phyloP scores from a whole-genome alignment of 2,329 filamentous ascomycete species.

The Biscogniauxia marginata region DNA sequence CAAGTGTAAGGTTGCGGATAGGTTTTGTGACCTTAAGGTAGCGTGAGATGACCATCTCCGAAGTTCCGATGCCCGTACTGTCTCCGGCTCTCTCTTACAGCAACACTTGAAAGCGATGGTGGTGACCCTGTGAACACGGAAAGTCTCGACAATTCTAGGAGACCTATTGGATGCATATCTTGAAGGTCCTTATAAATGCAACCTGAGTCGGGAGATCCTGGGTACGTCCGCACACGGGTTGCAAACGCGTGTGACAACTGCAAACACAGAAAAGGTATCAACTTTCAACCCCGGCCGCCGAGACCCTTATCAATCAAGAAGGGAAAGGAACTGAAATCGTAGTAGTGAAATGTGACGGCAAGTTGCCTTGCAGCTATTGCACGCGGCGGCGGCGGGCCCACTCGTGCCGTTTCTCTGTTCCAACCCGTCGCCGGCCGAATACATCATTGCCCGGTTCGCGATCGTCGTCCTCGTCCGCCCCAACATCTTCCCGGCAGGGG shows the following conservation, averaged over 20 bases:
- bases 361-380: conserved; percentile 53
- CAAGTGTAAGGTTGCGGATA: too few relatives aligned
- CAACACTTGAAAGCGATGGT: too few relatives aligned
- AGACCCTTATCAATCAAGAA: background rate
- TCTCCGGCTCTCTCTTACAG: too few relatives aligned
- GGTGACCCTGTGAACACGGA: too few relatives aligned
- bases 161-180: too few relatives aligned
- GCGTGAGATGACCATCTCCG: conserved; percentile 9
- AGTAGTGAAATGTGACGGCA: conserved; percentile 53
- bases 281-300: background rate
- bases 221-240: conserved; percentile 39
- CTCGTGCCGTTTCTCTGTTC: conserved; percentile 48
- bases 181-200: conserved; percentile 5
- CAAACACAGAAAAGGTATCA: conserved; percentile 48
- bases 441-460: background rate
- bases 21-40: too few relatives aligned
- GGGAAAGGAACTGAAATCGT: background rate
- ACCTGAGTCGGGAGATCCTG: conserved; percentile 11
- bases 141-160: too few relatives aligned
- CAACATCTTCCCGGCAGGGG: background rate
- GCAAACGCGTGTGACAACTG: conserved; percentile 55
- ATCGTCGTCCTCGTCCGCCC: conserved; percentile 8
- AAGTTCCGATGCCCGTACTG: conserved; percentile 25
- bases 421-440: conserved; percentile 37
- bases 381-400: conserved; percentile 41